These are phyloP conservation scores for Phylloporus sp. DNA, from an alignment of 768 basidiomycete genomes.

Conservation along the genomic window DNA sequence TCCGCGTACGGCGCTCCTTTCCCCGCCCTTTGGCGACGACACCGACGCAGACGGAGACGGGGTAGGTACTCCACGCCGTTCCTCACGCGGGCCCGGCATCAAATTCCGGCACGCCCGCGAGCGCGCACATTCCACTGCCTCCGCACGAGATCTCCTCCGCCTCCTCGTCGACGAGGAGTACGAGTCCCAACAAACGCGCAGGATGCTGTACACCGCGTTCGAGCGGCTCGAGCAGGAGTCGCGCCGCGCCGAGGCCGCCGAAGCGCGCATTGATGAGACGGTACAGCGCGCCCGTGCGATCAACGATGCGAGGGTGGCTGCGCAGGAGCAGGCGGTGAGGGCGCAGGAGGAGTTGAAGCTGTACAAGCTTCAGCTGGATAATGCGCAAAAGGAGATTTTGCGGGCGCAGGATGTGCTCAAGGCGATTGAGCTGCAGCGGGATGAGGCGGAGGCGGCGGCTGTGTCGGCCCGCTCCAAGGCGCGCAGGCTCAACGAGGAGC, in stretches of 20 bases:
- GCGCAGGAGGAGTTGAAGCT: constrained; percentile 48
- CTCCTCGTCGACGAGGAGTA: constrained; percentile 40
- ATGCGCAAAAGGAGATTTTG: constrained; percentile 56
- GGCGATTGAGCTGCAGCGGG: constrained; percentile 44
- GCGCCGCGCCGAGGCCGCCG: constrained; percentile 34
- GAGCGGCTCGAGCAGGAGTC: constrained; percentile 38
- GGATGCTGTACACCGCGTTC: constrained; percentile 33
- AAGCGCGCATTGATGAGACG: constrained; percentile 30
- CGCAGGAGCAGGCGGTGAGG: constrained; percentile 27
- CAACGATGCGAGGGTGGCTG: constrained; percentile 30
- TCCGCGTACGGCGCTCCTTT: constrained; percentile 28
- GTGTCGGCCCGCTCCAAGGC: constrained; percentile 42
- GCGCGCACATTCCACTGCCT: constrained; percentile 28
- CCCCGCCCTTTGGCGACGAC: constrained; percentile 19
- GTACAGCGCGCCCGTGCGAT: constrained; percentile 28
- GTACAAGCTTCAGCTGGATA: constrained; percentile 56
- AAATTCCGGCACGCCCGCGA: constrained; percentile 35
- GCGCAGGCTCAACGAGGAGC: constrained; percentile 44
- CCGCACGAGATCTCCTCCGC: constrained; percentile 28
- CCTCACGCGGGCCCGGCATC: constrained; percentile 28
- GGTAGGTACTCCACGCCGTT: neutral
- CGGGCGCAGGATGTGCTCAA: constrained; percentile 52
- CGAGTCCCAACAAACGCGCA: constrained; percentile 38
- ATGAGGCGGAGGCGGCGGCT: constrained; percentile 47
- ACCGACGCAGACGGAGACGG: neutral